A percentile compares a stretch with the other conserved stretches of the same genome.
phyloP scores from a whole-genome alignment of 345 rosid species.

The Eutrema japonicum region DNA sequence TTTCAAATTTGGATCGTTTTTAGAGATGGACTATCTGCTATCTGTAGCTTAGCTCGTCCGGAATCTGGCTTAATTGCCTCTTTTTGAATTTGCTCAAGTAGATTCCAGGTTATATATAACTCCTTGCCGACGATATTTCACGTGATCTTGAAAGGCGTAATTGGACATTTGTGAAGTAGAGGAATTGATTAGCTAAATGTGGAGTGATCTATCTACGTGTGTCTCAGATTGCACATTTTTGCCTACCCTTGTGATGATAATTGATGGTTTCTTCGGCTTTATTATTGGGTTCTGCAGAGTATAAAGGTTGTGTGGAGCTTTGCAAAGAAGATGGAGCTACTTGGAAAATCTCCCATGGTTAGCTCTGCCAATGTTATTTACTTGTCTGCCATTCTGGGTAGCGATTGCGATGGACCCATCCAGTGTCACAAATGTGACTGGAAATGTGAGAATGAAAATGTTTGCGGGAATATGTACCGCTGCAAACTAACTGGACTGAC shows the following conservation, averaged over 20 bases:
- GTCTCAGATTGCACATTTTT: conserved; percentile 22
- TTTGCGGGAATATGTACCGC: conserved; percentile 89
- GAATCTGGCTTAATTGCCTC: not conserved
- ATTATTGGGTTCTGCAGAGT: conserved; percentile 46
- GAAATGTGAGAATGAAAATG: conserved; percentile 90
- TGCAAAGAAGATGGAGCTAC: conserved; percentile 73
- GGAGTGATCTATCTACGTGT: conserved; percentile 28
- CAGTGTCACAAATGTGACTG: conserved; percentile 86
- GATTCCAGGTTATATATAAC: not conserved
- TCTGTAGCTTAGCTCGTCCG: not conserved
- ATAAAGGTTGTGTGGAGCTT: conserved; percentile 28
- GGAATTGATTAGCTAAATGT: conserved; percentile 33
- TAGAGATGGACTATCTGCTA: not conserved
- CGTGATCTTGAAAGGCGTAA: conserved; percentile 24
- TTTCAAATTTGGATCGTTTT: not conserved
- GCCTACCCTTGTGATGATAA: conserved; percentile 26
- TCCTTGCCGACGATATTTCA: too few relatives aligned
- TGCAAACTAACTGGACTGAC: conserved; percentile 92
- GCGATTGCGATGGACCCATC: conserved; percentile 65
- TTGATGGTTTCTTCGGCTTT: conserved; percentile 44
- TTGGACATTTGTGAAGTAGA: conserved; percentile 10
- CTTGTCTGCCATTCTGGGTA: conserved; percentile 88
- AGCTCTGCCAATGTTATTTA: conserved; percentile 83
- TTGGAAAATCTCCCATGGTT: conserved; percentile 65
- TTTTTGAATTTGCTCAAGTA: not conserved